phyloP scores from a whole-genome alignment of 169 alveolate genomes.

The Eimeria necatrix region DNA sequence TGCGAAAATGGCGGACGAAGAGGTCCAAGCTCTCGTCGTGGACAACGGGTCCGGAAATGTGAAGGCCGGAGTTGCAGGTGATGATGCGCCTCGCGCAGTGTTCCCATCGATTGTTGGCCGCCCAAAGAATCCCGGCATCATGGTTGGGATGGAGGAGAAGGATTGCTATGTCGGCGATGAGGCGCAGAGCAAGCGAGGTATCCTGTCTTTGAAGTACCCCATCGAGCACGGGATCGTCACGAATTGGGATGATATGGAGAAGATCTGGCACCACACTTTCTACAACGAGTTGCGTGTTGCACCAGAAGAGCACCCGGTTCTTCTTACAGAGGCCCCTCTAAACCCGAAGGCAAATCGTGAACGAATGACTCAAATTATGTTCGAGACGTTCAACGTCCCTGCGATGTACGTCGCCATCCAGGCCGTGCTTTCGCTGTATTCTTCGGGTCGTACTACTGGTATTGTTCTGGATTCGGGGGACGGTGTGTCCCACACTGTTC shows the following conservation, averaged over 20 bases:
- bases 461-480: conserved; percentile 99
- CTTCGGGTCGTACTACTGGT: conserved; percentile 99
- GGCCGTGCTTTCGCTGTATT: conserved; percentile 98
- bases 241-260: conserved; percentile 99
- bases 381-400: conserved; percentile 99
- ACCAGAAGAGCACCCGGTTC: conserved; percentile 98
- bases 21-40: conserved; percentile 96
- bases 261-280: conserved; percentile 99
- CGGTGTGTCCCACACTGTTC: conserved; percentile 99
- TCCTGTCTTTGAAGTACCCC: conserved; percentile 97
- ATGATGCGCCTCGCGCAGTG: conserved; percentile 99
- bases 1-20: conserved; percentile 91
- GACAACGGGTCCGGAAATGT: conserved; percentile 99
- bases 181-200: conserved; percentile 99
- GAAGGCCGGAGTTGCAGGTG: conserved; percentile 99
- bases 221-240: conserved; percentile 99
- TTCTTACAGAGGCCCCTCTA: conserved; percentile 99
- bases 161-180: conserved; percentile 99
- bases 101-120: conserved; percentile 99
- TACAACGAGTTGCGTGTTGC: conserved; percentile 98
- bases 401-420: conserved; percentile 98
- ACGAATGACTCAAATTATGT: conserved; percentile 98
- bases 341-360: conserved; percentile 99
- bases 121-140: conserved; percentile 94
- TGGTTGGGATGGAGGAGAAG: conserved; percentile 98